Conservation (phyloP, 257 asterid genomes). For the Jacaranda copaia region DNA sequence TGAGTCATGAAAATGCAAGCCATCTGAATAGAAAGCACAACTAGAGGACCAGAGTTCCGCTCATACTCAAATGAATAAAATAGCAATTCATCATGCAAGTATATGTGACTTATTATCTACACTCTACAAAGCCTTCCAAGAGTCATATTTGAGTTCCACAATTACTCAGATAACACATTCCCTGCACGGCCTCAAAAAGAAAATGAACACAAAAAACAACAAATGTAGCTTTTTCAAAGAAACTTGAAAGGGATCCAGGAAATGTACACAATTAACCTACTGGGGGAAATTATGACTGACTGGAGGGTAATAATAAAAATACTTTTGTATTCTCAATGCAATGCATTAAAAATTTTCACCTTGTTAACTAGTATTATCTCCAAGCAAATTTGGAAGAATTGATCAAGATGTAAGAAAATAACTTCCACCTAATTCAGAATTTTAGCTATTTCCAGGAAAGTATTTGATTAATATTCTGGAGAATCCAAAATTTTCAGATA, state of each 20-base stretch:
- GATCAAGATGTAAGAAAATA: not conserved
- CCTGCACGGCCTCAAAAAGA: too few relatives aligned
- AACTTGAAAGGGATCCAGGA: too few relatives aligned
- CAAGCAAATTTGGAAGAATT: not conserved
- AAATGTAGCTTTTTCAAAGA: too few relatives aligned
- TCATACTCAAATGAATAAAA: conserved; percentile 3
- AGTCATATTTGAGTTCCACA: not conserved
- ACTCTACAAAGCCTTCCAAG: not conserved
- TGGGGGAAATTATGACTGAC: not conserved
- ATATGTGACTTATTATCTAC: not conserved
- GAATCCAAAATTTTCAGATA: not conserved
- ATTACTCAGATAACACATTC: not conserved
- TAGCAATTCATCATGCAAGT: not conserved
- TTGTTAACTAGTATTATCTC: conserved; percentile 5
- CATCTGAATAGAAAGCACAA: not conserved
- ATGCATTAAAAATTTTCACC: not conserved
- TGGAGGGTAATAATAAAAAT: not conserved
- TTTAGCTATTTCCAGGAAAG: not conserved
- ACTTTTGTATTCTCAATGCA: not conserved
- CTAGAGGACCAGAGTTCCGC: not conserved
- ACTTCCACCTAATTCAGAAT: not conserved
- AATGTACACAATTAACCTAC: not conserved
- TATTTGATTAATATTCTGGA: not conserved
- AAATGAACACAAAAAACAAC: too few relatives aligned
- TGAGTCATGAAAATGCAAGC: too few relatives aligned